A percentile compares a stretch with the other conserved stretches of the same genome.
phyloP scores from a whole-genome alignment of 345 rosid genomes.

The Sisymbrium altissimum region DNA sequence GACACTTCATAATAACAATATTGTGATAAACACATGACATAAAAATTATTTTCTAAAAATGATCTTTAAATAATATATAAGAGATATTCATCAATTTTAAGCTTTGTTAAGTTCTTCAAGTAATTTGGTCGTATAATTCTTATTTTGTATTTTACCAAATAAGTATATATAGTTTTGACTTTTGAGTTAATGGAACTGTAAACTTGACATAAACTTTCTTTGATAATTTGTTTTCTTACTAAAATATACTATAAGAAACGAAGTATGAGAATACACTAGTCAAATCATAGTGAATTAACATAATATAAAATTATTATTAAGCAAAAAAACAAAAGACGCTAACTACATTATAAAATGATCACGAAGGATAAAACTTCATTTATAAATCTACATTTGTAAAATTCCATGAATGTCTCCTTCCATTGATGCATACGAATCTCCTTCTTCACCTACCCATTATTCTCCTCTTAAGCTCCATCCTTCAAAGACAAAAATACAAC shows the following conservation, averaged over 20 bases:
- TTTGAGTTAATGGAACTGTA: too few species aligned
- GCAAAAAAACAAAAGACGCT: neutral
- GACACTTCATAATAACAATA: too few species aligned
- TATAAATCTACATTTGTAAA: neutral
- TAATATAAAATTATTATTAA: neutral
- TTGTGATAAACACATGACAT: too few species aligned
- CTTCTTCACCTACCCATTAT: conserved; percentile 34
- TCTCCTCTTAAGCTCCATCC: conserved; percentile 72
- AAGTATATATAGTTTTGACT: too few species aligned
- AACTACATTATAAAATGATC: neutral
- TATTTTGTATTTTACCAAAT: too few species aligned
- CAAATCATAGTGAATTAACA: neutral
- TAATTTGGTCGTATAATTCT: neutral
- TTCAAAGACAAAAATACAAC: conserved; percentile 26
- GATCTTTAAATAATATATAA: too few species aligned
- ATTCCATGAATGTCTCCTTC: conserved; percentile 4
- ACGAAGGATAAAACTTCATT: neutral
- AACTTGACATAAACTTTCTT: too few species aligned
- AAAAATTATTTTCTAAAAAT: too few species aligned
- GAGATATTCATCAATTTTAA: too few species aligned
- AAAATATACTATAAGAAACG: neutral
- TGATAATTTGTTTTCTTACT: too few species aligned
- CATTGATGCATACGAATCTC: conserved; percentile 3
- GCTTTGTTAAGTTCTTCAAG: neutral
- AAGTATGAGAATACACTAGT: neutral